Evolutionary conservation across 805 yeast species (phyloP).

Genomic region (Starmerella riodocensis): DNA sequence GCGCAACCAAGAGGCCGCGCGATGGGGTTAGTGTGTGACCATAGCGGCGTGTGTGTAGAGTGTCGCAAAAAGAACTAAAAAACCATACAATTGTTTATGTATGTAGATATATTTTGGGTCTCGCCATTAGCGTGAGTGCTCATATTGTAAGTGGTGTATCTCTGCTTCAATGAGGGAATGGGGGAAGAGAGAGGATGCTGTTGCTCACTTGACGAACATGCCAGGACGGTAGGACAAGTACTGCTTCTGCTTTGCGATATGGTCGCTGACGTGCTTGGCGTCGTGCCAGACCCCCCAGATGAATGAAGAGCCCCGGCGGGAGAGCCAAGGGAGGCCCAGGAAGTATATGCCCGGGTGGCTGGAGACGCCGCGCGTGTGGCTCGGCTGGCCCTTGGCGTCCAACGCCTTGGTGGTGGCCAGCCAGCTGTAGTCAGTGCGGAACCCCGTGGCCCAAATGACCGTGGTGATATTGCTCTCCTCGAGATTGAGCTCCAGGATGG

Average conservation of each 20-base stretch:
- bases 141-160: too few species aligned
- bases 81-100: too few species aligned
- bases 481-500: slow-evolving; percentile 11
- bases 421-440: slow-evolving; percentile 15
- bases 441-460: slow-evolving; percentile 19
- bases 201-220: neutral
- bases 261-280: slow-evolving; percentile 14
- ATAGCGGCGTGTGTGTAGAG: too few species aligned
- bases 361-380: slow-evolving; percentile 16
- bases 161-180: too few species aligned
- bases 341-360: slow-evolving; percentile 16
- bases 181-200: too few species aligned
- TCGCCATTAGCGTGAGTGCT: too few species aligned
- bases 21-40: too few species aligned
- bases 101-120: too few species aligned
- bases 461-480: slow-evolving; percentile 6
- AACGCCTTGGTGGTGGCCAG: slow-evolving; percentile 8
- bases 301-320: slow-evolving; percentile 18
- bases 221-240: slow-evolving; percentile 8
- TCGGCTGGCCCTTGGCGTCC: slow-evolving; percentile 6
- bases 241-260: slow-evolving; percentile 11
- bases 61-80: too few species aligned
- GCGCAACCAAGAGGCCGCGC: too few species aligned
- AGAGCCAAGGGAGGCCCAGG: slow-evolving; percentile 19
- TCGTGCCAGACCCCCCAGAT: slow-evolving; percentile 21